Evolutionary conservation across 768 basidiomycete genomes (phyloP).

Genomic region (Lactifluus hygrophoroides): DNA sequence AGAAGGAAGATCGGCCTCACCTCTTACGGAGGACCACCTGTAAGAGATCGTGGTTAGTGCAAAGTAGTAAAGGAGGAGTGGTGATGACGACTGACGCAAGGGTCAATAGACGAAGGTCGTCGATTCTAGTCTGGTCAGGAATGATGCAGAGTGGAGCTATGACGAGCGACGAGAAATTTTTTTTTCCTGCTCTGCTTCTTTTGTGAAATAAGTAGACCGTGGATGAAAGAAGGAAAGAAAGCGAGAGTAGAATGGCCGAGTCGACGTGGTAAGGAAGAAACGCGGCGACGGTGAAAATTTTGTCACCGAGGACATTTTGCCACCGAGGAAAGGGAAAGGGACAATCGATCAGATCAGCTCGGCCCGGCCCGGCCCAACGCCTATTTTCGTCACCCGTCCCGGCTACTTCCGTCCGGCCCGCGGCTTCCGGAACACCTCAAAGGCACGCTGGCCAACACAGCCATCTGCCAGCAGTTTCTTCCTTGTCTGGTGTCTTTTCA

Average conservation of each 20-base stretch:
- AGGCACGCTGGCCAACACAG: no score
- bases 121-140: conserved; percentile 71
- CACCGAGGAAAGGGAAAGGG: no score
- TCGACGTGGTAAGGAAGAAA: no score
- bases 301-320: no score
- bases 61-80: background rate
- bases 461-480: no score
- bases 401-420: conserved; percentile 5
- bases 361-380: no score
- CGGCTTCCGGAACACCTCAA: no score
- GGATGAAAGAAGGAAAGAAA: background rate
- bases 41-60: background rate
- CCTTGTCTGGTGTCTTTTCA: background rate
- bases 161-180: conserved; percentile 21
- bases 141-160: conserved; percentile 41
- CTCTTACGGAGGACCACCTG: conserved; percentile 77
- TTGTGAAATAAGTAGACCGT: no score
- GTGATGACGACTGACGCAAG: conserved; percentile 41
- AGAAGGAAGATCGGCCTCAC: conserved; percentile 29
- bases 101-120: conserved; percentile 76
- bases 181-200: no score
- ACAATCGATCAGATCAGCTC: background rate
- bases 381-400: background rate
- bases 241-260: background rate
- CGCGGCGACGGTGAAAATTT: no score